Percentiles rank a stretch among this genome's conserved stretches.
Conservation (phyloP, 768 basidiomycete genomes). For the Podaxis sp. region DNA sequence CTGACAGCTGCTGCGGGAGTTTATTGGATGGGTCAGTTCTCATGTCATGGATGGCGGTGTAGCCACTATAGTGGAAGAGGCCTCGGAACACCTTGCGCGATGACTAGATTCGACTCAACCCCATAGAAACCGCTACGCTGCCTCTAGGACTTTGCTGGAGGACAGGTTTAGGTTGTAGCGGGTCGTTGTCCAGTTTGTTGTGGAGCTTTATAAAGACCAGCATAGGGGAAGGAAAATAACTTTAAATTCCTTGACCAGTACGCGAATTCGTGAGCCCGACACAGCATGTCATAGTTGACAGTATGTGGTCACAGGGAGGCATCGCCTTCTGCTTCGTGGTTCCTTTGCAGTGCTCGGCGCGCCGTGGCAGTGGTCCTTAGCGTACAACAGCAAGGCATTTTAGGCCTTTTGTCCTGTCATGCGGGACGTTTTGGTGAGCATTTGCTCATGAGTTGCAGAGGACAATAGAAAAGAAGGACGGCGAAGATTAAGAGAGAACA, state of each 20-base stretch:
- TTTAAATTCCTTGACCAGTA: background rate
- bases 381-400: background rate
- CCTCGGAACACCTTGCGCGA: no score
- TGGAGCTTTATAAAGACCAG: background rate
- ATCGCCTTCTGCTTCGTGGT: background rate
- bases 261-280: background rate
- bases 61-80: no score
- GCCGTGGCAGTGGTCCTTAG: background rate
- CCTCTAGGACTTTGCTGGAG: background rate
- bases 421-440: background rate
- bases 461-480: background rate
- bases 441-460: background rate
- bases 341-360: background rate
- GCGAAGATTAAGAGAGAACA: no score
- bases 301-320: background rate
- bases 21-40: no score
- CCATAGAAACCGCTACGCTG: background rate
- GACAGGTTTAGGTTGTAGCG: background rate
- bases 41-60: no score
- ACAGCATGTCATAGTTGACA: background rate
- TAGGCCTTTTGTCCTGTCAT: background rate
- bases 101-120: no score
- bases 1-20: no score
- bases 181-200: background rate
- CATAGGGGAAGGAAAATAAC: background rate